Conservation (phyloP, 2,329 filamentous ascomycete genomes). For the Rhytidhysteron rufulum region DNA sequence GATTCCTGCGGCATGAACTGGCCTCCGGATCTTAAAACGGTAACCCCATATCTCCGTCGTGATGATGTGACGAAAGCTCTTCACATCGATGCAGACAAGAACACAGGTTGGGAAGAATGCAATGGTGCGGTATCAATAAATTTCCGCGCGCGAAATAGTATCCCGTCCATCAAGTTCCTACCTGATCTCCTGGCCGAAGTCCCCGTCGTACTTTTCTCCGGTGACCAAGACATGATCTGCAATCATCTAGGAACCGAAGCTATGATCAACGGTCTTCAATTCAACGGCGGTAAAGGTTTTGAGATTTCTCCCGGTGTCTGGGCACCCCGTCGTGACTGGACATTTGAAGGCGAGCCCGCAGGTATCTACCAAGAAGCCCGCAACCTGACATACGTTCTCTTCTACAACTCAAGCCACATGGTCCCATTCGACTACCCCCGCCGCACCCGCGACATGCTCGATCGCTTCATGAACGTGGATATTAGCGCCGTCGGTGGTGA, state of each 20-base stretch:
- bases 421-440: constrained; percentile 91
- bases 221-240: constrained; percentile 91
- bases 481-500: constrained; percentile 81
- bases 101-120: constrained; percentile 89
- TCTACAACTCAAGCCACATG: constrained; percentile 97
- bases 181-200: constrained; percentile 75
- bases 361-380: constrained; percentile 93
- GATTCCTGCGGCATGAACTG: constrained; percentile 95
- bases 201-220: constrained; percentile 83
- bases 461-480: constrained; percentile 91
- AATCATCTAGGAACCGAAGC: constrained; percentile 94
- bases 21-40: constrained; percentile 76
- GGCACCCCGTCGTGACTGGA: constrained; percentile 92
- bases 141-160: constrained; percentile 68
- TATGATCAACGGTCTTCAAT: constrained; percentile 83
- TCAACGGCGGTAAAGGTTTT: constrained; percentile 90
- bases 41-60: constrained; percentile 81
- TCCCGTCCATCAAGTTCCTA: constrained; percentile 68
- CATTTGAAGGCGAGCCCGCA: constrained; percentile 80
- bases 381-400: constrained; percentile 92
- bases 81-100: constrained; percentile 77
- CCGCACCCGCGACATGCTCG: constrained; percentile 89
- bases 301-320: constrained; percentile 81
- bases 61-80: constrained; percentile 75
- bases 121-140: constrained; percentile 69